These are phyloP conservation scores for Aspergillus fijiensis DNA, from an alignment of 2,329 filamentous ascomycete genomes.

Conservation along the genomic window DNA sequence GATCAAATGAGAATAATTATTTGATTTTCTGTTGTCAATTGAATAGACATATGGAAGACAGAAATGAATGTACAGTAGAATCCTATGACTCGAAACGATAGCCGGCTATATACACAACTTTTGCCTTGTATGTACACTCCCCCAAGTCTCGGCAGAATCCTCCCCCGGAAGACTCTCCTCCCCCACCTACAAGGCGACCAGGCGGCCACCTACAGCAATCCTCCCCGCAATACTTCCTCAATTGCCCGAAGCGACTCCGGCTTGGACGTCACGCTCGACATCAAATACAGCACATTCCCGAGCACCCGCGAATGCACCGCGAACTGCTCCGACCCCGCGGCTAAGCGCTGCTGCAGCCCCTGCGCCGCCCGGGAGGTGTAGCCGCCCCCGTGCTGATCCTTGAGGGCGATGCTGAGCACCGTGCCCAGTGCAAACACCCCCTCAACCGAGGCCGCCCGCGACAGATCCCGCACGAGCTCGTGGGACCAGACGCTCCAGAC, in stretches of 20 bases:
- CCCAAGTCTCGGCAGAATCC: not conserved
- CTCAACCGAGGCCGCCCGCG: constrained; percentile 56
- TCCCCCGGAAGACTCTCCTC: not conserved
- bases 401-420: constrained; percentile 66
- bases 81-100: not conserved
- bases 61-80: not conserved
- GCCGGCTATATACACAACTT: not conserved
- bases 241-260: constrained; percentile 43
- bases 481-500: constrained; percentile 72
- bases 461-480: constrained; percentile 59
- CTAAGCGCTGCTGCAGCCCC: constrained; percentile 52
- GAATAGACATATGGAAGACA: too few species aligned
- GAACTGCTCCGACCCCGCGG: constrained; percentile 40
- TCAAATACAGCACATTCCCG: constrained; percentile 62
- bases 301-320: constrained; percentile 60
- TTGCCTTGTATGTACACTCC: not conserved
- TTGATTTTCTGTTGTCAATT: too few species aligned
- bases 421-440: constrained; percentile 73
- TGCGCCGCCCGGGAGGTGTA: constrained; percentile 59
- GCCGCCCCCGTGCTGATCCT: constrained; percentile 50
- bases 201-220: constrained; percentile 25
- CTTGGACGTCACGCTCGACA: constrained; percentile 56
- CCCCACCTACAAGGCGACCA: not conserved
- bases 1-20: too few species aligned
- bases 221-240: constrained; percentile 42